Base-by-base conservation (phyloP, 2,329 filamentous ascomycete genomes). In the Claviceps sp. region DNA sequence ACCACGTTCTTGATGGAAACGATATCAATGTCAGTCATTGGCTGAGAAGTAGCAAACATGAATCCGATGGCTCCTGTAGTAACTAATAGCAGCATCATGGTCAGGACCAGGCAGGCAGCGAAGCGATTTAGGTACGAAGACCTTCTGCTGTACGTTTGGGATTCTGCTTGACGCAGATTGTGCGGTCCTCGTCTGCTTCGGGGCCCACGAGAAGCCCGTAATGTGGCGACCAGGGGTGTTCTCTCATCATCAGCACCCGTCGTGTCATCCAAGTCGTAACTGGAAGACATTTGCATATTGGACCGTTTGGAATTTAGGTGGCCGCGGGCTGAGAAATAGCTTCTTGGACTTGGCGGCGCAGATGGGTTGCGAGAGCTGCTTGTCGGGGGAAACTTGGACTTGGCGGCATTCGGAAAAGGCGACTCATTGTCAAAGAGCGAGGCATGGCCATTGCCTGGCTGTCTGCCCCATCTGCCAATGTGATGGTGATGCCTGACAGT, bases 31-130 rank as follows among this genome's bases (percentile, higher is more conserved):
- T 86, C 81, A 26, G 80, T 78, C 47, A 98, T 77, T 6, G 90
- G 87, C 62, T 95, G 89, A 34, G 90, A 95, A 20, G 90, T 91
- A 45, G 89, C 87, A 67, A 96, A 85, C 68, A 96, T 82, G 66
- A 97, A 93, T 22, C 85, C 87, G 39, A 93, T 83, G 9, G 87
- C 85, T 43, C 87, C 88, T n/a, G 88, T 83, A 47, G 94, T 78
- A 43, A 96, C 79, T 16, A 95, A 72, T 39, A 93, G 68, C 22
- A 96, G 71, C 71, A 96, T 82, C 55, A 94, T 76, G 2, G 84
- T 82, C n/a, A 95, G 77, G 13, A 95, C 78, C 11, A 94, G 73
- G 63, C 89, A 97, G 51, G 88, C 87, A n/a, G 88, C 88, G 60
- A 89, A 88, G 37, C 86, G 81, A 58, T 80, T 72, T 66, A 85